Evolutionary conservation across 1,284 basidiomycete genomes (phyloP), one percentile per base, ranked within the genome.

Genomic region (Pyrrhoderma noxium): DNA sequence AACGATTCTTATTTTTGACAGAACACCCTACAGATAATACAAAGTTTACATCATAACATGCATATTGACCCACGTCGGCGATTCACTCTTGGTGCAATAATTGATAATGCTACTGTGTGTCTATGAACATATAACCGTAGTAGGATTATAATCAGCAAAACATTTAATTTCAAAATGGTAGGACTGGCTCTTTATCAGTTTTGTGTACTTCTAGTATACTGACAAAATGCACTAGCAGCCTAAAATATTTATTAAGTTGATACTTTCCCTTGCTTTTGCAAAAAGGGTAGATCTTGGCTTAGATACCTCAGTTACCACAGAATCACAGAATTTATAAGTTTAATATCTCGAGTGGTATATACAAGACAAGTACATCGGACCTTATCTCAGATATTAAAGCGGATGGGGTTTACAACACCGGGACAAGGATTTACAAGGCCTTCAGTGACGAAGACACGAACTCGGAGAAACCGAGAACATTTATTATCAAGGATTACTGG

Each of bases 21-120:
- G 56, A 55, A 57, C 39, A 45, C 43, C n/a, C n/a, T n/a, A 14
- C 57, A 57, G 18, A 31, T 52, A n/a, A 13, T 57, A 2, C 51
- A 39, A 22, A 53, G 48, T 40, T 44, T 58, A 48, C 46, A 55
- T 14, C 53, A 57, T 38, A 46, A 45, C 9, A 52, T 58, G 51
- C 38, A 38, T 13, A 39, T 49, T 8, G 57, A 59, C 44, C 51
- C 58, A 27, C 52, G 54, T 47, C 46, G 56, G 3, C 51, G 56
- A 3, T 56, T 56, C 42, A 46, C 49, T 5, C 46, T 54, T 23
- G 58, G 54, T 2, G 35, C 54, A 13, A 54, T 54, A 3, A 49
- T 57, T 11, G 51, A 56, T 23, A 49, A 56, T 35, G 37, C 48
- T 9, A 14, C 19, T 4, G 41, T 51, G 34, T 35, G 58, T 13